phyloP scores from a whole-genome alignment of 2,329 filamentous ascomycete genomes.

The Epichloe sp. region DNA sequence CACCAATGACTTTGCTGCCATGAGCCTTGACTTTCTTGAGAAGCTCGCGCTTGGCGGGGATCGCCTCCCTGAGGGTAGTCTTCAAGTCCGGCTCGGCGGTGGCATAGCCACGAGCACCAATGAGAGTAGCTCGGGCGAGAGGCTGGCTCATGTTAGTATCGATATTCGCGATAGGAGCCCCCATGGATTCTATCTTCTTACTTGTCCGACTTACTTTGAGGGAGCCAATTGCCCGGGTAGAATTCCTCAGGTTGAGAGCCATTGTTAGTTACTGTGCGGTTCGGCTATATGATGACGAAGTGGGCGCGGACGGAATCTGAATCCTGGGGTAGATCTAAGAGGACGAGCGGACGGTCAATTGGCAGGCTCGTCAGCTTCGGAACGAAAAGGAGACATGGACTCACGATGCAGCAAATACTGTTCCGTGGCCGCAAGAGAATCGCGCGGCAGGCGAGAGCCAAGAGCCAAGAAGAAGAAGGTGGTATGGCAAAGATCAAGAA shows the following conservation, averaged over 20 bases:
- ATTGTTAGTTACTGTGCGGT: slow-evolving; percentile 26
- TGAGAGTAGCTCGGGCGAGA: slow-evolving; percentile 15
- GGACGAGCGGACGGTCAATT: slow-evolving; percentile 1
- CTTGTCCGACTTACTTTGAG: slow-evolving; percentile 40
- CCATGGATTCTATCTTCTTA: neutral
- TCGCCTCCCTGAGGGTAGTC: slow-evolving; percentile 65
- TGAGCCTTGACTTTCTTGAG: slow-evolving; percentile 88
- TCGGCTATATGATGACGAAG: slow-evolving; percentile 2
- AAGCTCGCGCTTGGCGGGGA: slow-evolving; percentile 86
- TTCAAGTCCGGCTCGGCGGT: slow-evolving; percentile 83
- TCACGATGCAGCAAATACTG: neutral
- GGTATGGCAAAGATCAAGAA: neutral
- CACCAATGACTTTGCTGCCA: slow-evolving; percentile 69
- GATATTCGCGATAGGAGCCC: neutral
- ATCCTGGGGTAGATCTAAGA: slow-evolving; percentile 2
- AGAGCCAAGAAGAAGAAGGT: neutral
- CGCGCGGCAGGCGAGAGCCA: neutral
- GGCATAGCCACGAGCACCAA: slow-evolving; percentile 46
- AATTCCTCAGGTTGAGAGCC: slow-evolving; percentile 50
- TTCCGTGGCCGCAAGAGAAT: neutral
- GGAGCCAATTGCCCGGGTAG: slow-evolving; percentile 49
- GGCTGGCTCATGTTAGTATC: slow-evolving; percentile 1
- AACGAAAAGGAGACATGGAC: neutral
- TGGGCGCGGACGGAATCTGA: slow-evolving; percentile 1
- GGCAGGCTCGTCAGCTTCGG: neutral